These are phyloP conservation scores for Lizanozyma gosingica DNA, from an alignment of 1,139 yeast species.

Conservation along the genomic window DNA sequence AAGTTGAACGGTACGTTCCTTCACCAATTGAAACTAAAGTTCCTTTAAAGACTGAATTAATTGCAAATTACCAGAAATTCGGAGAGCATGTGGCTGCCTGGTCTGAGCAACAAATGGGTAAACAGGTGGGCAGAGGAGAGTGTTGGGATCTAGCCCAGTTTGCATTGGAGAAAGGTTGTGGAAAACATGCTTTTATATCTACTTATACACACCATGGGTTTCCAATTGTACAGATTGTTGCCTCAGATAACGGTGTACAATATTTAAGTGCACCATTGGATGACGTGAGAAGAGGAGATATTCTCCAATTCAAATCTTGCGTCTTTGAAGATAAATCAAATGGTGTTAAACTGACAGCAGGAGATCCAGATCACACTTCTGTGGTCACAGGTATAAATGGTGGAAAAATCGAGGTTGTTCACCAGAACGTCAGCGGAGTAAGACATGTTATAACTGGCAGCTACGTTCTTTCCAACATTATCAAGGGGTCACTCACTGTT, in stretches of 20 bases:
- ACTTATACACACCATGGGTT: slow-evolving; percentile 51
- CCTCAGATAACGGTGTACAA: slow-evolving; percentile 14
- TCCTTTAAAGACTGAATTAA: slow-evolving; percentile 31
- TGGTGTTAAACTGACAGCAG: slow-evolving; percentile 28
- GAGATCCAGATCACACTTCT: slow-evolving; percentile 63
- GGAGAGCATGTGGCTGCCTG: slow-evolving; percentile 55
- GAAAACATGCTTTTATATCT: slow-evolving; percentile 53
- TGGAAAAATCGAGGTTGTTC: slow-evolving; percentile 32
- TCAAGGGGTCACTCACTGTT: slow-evolving; percentile 39
- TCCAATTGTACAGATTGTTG: slow-evolving; percentile 33
- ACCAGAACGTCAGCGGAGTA: slow-evolving; percentile 52
- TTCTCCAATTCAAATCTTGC: slow-evolving; percentile 33
- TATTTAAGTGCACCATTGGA: slow-evolving; percentile 19
- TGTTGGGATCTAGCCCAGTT: slow-evolving; percentile 73
- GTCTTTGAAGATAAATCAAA: slow-evolving; percentile 26
- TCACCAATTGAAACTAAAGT: slow-evolving; percentile 34
- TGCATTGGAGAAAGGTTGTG: slow-evolving; percentile 52
- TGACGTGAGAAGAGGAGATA: slow-evolving; percentile 34
- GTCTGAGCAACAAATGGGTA: slow-evolving; percentile 49
- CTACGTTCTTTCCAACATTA: slow-evolving; percentile 33
- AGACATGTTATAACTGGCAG: slow-evolving; percentile 40
- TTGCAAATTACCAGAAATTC: slow-evolving; percentile 30
- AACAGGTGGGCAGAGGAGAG: slow-evolving; percentile 60
- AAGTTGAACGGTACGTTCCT: slow-evolving; percentile 33
- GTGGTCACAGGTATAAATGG: slow-evolving; percentile 33